A percentile compares a stretch with the other conserved stretches of the same genome.
Conservation (phyloP, 2,329 filamentous ascomycete species). For the Colletotrichum gloeosporioides region DNA sequence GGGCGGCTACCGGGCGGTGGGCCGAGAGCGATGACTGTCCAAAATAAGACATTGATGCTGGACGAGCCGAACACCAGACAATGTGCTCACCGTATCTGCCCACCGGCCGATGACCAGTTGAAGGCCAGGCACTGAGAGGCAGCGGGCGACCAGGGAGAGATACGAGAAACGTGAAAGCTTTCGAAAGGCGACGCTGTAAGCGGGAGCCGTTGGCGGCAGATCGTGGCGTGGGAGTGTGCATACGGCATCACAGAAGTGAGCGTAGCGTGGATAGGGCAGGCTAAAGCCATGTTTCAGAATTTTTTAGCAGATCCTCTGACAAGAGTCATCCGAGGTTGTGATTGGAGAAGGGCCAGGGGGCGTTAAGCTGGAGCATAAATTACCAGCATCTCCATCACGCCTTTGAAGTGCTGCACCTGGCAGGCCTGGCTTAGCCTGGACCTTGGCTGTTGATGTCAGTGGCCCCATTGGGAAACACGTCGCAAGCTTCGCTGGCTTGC, state of each 20-base stretch:
- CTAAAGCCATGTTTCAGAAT: conserved; percentile 20
- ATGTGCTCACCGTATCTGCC: not conserved
- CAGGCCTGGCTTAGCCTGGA: conserved; percentile 1
- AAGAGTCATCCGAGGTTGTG: conserved; percentile 18
- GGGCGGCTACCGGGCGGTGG: not conserved
- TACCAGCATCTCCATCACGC: conserved; percentile 14
- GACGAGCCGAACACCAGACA: not conserved
- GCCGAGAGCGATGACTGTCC: not conserved
- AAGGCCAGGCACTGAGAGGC: not conserved
- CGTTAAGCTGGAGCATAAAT: conserved; percentile 18
- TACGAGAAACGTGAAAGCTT: not conserved
- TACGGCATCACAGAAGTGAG: not conserved
- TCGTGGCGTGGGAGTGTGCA: conserved; percentile 16
- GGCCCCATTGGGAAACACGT: conserved; percentile 15
- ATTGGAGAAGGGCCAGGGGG: conserved; percentile 7
- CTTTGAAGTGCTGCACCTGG: conserved; percentile 11
- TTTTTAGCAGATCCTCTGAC: conserved; percentile 18
- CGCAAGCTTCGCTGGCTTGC: conserved; percentile 10
- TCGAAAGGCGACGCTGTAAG: not conserved
- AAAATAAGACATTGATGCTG: not conserved
- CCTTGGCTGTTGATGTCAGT: conserved; percentile 13
- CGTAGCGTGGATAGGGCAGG: conserved; percentile 3
- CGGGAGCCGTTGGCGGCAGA: conserved; percentile 12
- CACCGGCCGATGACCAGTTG: not conserved
- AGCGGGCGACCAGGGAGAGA: not conserved